These are phyloP conservation scores for Coprinellus micaceus DNA, from an alignment of 768 basidiomycete species.

Conservation along the genomic window DNA sequence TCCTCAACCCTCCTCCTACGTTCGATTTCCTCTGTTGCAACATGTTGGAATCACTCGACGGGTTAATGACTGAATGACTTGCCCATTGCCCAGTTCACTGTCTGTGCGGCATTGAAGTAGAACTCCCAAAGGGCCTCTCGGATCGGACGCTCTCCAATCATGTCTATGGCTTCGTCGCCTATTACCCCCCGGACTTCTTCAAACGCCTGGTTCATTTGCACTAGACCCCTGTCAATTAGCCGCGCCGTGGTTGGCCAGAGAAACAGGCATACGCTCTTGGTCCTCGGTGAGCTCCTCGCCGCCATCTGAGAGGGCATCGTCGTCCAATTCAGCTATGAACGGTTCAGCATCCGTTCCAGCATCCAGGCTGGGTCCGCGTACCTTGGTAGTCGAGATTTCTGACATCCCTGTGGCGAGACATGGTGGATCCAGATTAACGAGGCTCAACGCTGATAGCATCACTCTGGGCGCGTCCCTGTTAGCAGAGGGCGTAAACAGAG, in stretches of 20 bases:
- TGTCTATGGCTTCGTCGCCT: conserved; percentile 61
- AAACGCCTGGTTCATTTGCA: conserved; percentile 66
- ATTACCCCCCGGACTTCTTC: conserved; percentile 65
- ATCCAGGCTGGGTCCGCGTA: conserved; percentile 21
- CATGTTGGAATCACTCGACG: conserved; percentile 3
- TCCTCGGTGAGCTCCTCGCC: conserved; percentile 79
- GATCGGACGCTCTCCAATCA: conserved; percentile 71
- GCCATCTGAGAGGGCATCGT: conserved; percentile 73
- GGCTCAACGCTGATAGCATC: background rate
- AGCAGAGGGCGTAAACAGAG: background rate
- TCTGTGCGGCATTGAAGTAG: conserved; percentile 80
- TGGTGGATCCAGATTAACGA: conserved; percentile 26
- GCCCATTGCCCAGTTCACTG: conserved; percentile 75
- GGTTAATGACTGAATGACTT: conserved; percentile 22
- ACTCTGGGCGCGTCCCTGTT: background rate
- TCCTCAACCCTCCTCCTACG: conserved; percentile 60
- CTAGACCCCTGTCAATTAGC: conserved; percentile 30
- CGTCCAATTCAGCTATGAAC: conserved; percentile 77
- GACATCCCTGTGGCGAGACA: conserved; percentile 92
- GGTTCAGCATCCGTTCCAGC: conserved; percentile 6
- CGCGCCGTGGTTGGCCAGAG: conserved; percentile 4
- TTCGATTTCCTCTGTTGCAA: conserved; percentile 62
- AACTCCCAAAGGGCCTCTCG: conserved; percentile 81
- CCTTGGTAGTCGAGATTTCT: conserved; percentile 81
- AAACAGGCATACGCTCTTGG: conserved; percentile 68